Evolutionary conservation across 805 yeast genomes (phyloP).

Genomic region (Metschnikowia similis): DNA sequence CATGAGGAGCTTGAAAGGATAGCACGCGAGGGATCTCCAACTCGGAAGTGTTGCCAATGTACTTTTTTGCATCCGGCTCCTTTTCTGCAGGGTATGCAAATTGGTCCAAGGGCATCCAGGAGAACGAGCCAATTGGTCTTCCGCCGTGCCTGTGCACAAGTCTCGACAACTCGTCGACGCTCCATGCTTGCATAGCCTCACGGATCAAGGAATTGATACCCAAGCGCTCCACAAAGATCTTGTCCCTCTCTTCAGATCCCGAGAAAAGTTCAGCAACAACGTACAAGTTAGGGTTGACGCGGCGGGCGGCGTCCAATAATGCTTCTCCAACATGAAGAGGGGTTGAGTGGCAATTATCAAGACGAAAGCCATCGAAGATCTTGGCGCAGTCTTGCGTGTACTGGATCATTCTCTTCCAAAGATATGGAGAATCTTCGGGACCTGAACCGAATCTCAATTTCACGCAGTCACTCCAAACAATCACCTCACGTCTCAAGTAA

Average conservation of each 20-base stretch:
- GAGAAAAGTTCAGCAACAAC: slow-evolving; percentile 93
- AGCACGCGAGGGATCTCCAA: slow-evolving; percentile 64
- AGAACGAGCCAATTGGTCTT: slow-evolving; percentile 87
- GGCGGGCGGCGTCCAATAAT: slow-evolving; percentile 82
- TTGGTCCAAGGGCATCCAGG: slow-evolving; percentile 73
- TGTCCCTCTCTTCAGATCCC: slow-evolving; percentile 89
- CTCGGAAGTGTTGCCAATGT: slow-evolving; percentile 48
- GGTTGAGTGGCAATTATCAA: slow-evolving; percentile 95
- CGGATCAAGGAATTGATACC: slow-evolving; percentile 87
- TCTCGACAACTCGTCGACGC: slow-evolving; percentile 78
- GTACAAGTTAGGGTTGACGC: slow-evolving; percentile 77
- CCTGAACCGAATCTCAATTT: slow-evolving; percentile 78
- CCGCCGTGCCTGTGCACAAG: slow-evolving; percentile 93
- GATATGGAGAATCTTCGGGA: slow-evolving; percentile 79
- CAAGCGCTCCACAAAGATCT: slow-evolving; percentile 81
- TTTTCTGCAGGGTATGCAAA: slow-evolving; percentile 60
- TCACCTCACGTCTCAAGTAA: slow-evolving; percentile 85
- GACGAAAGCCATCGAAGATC: slow-evolving; percentile 80
- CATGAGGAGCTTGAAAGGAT: slow-evolving; percentile 77
- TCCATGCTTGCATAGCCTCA: slow-evolving; percentile 97
- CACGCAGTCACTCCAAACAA: slow-evolving; percentile 97
- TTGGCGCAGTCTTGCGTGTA: slow-evolving; percentile 71
- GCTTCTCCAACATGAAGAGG: slow-evolving; percentile 93
- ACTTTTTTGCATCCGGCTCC: slow-evolving; percentile 27
- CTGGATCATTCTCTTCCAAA: slow-evolving; percentile 84